Evolutionary conservation across 306 rosid genomes (phyloP), one percentile per base, ranked within the genome.

Genomic region (Carpinus viminea): DNA sequence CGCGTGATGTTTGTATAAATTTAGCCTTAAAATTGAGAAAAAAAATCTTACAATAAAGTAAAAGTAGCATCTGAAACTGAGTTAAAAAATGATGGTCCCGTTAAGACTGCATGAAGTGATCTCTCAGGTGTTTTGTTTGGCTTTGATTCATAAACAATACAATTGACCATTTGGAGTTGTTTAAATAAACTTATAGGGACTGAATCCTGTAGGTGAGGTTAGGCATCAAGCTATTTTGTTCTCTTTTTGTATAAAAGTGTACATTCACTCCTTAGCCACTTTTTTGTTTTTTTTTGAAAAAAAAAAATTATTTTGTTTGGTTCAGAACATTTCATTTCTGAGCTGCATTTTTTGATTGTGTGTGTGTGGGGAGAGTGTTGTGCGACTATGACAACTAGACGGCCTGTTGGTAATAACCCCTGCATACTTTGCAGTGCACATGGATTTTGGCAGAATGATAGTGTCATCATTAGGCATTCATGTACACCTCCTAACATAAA

Each of bases 61-160:
- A 24, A 75, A 47, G 83, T 77, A 51, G 34, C 34, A 20, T 70
- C 74, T 62, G 55, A 55, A 38, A 68, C 59, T 47, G 75, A 50
- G 54, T 61, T 60, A 38, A 74, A 47, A 59, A 41, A 45, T 73
- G n/a, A 55, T 50, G 47, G 13, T 34, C 47, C 68, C 70, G 46
- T 76, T 26, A 53, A 69, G 75, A 70, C 66, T 70, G 34, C 70
- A 59, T 62, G 31, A 45, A 46, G 43, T 68, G 73, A 68, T 69
- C 17, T 72, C 51, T 72, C 61, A 12, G 3, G 17, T 2, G 8
- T 70, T 45, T 46, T 69, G 12, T 69, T 51, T 36, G 72, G 26
- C 34, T 41, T 17, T 45, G 41, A 62, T 55, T 59, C 21, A 43
- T 43, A 8, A n/a, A 13, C 31, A n/a, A 55, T 16, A 47, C 7